Base-by-base conservation (phyloP, 192 early-diverging fungal species). In the Podila epicladia region DNA sequence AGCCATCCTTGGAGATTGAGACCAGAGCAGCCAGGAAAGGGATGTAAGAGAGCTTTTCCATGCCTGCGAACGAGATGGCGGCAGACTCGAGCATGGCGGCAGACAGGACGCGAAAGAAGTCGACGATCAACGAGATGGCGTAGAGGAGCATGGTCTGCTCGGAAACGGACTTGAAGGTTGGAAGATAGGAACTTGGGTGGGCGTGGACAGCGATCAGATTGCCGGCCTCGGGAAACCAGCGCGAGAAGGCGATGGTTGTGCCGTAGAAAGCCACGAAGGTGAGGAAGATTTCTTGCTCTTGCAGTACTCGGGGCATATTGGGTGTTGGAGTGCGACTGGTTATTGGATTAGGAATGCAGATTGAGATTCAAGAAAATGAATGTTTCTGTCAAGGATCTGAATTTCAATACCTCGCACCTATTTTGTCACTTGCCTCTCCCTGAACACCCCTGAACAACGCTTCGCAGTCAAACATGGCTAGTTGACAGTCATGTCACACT, bases 251-350 rank as follows among this genome's bases (percentile, higher is more conserved):
- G 35, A 80, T 26, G 11, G 77, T 48, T 38, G 60, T 62, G 9
- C 62, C 66, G 15, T 69, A 80, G 33, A 80, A 57, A 32, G 77
- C 71, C 24, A 80, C 61, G 58, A 80, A 67, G 24, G 38, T 38
- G 29, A 80, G 53, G 67, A 80, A 37, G 29, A 80, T 72, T 22
- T 80, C 77, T 55, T 80, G 77, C 62, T 80, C 59, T 51, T 73
- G 37, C 28, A 80, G 72, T 41, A 71, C 67, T 61, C 77, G 65
- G 64, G 71, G 77, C 77, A 80, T 80, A 57, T 33, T 35, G 41
- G 72, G 33, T 49, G 57, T 67, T 59, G 24, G 35, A 37, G 38
- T 33, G 26, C 28, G 41, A 15, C 15, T 65, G 50, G 6, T 26
- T 15, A 17, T 53, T 29, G 11, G 32, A 35, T n/a, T 53, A 20